Evolutionary conservation across 2,329 filamentous ascomycete genomes (phyloP).

Genomic region (Aspergillus sp.): DNA sequence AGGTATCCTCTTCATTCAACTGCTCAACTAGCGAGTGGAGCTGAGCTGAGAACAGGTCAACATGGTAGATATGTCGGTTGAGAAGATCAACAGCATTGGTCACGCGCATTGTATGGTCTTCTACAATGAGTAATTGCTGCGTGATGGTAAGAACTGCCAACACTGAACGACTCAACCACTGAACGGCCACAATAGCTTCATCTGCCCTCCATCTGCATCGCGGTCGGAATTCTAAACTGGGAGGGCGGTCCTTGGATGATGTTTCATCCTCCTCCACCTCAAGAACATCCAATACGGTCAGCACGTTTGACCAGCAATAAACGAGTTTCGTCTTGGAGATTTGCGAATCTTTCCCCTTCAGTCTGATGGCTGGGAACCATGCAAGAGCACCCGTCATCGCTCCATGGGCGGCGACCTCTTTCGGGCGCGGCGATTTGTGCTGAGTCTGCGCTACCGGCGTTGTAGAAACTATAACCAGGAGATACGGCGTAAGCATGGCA

Average conservation of each 20-base stretch:
- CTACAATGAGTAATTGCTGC: slow-evolving; percentile 86
- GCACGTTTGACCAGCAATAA: slow-evolving; percentile 98
- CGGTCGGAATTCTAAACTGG: slow-evolving; percentile 74
- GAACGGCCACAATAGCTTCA: slow-evolving; percentile 91
- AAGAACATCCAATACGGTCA: slow-evolving; percentile 87
- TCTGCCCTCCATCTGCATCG: slow-evolving; percentile 90
- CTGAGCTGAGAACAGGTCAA: slow-evolving; percentile 85
- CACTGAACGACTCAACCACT: slow-evolving; percentile 94
- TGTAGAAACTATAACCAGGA: slow-evolving; percentile 94
- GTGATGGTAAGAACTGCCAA: slow-evolving; percentile 90
- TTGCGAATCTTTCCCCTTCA: slow-evolving; percentile 72
- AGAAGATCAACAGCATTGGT: slow-evolving; percentile 93
- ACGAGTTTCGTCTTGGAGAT: slow-evolving; percentile 78
- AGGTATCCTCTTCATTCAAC: slow-evolving; percentile 79
- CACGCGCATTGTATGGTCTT: slow-evolving; percentile 84
- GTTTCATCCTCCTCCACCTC: slow-evolving; percentile 59
- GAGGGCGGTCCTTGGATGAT: slow-evolving; percentile 73
- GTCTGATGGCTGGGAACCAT: slow-evolving; percentile 94
- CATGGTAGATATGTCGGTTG: slow-evolving; percentile 88
- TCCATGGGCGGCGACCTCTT: slow-evolving; percentile 85
- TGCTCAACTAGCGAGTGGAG: slow-evolving; percentile 82
- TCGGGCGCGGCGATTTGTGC: slow-evolving; percentile 87
- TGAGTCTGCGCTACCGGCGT: slow-evolving; percentile 96
- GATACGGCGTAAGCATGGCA: slow-evolving; percentile 91
- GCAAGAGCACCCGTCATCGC: slow-evolving; percentile 91